Evolutionary conservation across 1,284 basidiomycete species (phyloP).

Genomic region (Trametes sp.): DNA sequence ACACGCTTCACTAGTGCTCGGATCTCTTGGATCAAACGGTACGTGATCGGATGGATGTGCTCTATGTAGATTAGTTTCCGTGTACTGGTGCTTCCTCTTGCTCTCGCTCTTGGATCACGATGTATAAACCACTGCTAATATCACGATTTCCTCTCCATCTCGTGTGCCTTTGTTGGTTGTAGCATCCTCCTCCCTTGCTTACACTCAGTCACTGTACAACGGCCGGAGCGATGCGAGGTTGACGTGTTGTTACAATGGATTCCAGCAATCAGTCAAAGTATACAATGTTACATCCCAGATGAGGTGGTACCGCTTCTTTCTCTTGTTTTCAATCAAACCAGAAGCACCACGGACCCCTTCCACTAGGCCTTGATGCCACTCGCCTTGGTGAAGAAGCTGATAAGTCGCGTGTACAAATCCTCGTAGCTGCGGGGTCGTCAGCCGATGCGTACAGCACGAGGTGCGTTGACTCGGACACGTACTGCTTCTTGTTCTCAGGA

Average conservation of each 20-base stretch:
- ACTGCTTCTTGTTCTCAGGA: constrained; percentile 70
- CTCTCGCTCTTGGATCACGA: too few relatives aligned
- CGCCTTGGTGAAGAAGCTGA: constrained; percentile 55
- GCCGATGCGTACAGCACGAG: not conserved
- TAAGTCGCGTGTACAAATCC: constrained; percentile 66
- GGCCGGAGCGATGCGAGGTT: too few relatives aligned
- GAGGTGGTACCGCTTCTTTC: constrained; percentile 1
- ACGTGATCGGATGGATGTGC: not conserved
- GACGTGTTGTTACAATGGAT: not conserved
- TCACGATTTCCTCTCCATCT: too few relatives aligned
- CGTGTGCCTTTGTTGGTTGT: too few relatives aligned
- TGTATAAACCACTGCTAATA: too few relatives aligned
- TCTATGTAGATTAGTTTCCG: not conserved
- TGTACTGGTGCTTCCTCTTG: not conserved
- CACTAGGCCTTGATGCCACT: constrained; percentile 24
- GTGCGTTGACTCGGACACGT: constrained; percentile 29
- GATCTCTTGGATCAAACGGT: too few relatives aligned
- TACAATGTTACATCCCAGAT: constrained; percentile 8
- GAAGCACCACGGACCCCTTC: not conserved
- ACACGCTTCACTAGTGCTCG: constrained; percentile 14
- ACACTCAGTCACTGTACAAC: too few relatives aligned
- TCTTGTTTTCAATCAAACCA: not conserved
- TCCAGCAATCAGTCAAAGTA: not conserved
- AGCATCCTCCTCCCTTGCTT: too few relatives aligned
- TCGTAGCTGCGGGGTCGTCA: constrained; percentile 51